Evolutionary conservation across 225 moss, liverwort and hornwort species (phyloP).

Genomic region (Anthoceros angustus): DNA sequence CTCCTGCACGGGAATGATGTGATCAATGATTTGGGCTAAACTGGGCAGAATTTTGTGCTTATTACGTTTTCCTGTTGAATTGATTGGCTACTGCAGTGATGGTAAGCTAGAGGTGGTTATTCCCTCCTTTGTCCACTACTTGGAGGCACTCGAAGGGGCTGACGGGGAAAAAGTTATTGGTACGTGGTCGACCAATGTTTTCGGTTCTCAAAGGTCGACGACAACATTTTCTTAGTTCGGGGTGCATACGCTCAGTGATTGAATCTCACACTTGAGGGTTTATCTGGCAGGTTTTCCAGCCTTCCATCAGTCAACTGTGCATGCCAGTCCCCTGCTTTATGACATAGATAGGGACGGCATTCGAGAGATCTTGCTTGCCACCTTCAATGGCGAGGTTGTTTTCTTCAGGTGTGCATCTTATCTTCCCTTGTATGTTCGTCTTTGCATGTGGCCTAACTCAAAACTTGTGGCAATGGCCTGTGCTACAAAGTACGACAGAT

Average conservation of each 20-base stretch:
- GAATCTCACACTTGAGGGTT: background rate
- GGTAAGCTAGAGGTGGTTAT: slow-evolving; percentile 89
- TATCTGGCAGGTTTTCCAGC: slow-evolving; percentile 64
- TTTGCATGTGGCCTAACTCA: background rate
- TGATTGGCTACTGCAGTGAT: slow-evolving; percentile 36
- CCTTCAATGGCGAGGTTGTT: slow-evolving; percentile 88
- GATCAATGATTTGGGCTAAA: background rate
- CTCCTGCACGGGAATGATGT: background rate
- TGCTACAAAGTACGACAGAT: too few species aligned
- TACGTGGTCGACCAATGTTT: slow-evolving; percentile 13
- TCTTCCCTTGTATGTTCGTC: background rate
- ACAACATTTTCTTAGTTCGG: background rate
- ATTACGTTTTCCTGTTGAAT: slow-evolving; percentile 11
- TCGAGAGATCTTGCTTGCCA: slow-evolving; percentile 77
- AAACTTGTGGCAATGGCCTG: background rate
- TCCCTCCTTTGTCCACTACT: slow-evolving; percentile 94
- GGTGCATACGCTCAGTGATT: background rate
- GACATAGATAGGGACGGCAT: slow-evolving; percentile 95
- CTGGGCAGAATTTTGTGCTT: background rate
- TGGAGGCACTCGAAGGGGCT: slow-evolving; percentile 88
- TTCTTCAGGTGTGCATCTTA: slow-evolving; percentile 49
- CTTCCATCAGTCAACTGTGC: slow-evolving; percentile 83
- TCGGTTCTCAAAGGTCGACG: background rate
- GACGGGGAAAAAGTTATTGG: slow-evolving; percentile 85
- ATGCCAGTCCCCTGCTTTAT: slow-evolving; percentile 79